Evolutionary conservation across 192 early-diverging fungal genomes (phyloP), one percentile per base, ranked within the genome.

Genomic region (Ambispora gerdemannii): DNA sequence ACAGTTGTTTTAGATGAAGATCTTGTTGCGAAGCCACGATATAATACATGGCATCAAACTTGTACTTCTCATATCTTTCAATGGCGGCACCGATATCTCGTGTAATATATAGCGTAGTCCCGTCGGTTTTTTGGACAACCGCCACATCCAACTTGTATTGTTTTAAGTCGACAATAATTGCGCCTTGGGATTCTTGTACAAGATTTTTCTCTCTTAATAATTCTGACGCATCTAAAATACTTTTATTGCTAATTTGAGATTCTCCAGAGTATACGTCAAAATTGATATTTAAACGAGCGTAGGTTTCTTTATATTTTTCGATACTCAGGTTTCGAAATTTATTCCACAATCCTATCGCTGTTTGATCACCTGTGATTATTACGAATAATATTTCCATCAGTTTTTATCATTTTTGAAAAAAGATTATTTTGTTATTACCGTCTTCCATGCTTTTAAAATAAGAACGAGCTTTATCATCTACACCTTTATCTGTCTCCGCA

Each of bases 261-360:
- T 98, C 96, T 56, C 96, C 95, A 51, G 93, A 96, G 77, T 93
- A 96, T 49, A 96, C 82, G 78, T 97, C 95, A 73, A 97, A 97
- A n/a, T 86, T 63, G 72, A 97, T 87, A 74, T 93, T 92, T 67
- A 98, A 84, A 68, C 95, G 93, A 20, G 83, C 85, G 72, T 98
- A 98, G 4, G 88, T 94, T 8, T 93, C 87, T 76, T 90, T 87
- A 87, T 97, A 98, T 78, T 94, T 94, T 77, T 80, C 88, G 74
- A 96, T 96, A 60, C 88, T 91, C 65, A 96, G 75, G 60, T 94
- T 88, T 66, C 93, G 84, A 89, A 98, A 96, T 65, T 85, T 82
- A 69, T 84, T 77, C 96, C 96, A 98, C 72, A 96, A 80, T 35
- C 75, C 84, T 33, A 95, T 82, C 2, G 92, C 90, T 0, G 79